Percentiles rank a stretch among this genome's conserved stretches.
These are phyloP conservation scores for Aspergillus niger DNA, from an alignment of 2,329 filamentous ascomycete genomes.

Conservation along the genomic window DNA sequence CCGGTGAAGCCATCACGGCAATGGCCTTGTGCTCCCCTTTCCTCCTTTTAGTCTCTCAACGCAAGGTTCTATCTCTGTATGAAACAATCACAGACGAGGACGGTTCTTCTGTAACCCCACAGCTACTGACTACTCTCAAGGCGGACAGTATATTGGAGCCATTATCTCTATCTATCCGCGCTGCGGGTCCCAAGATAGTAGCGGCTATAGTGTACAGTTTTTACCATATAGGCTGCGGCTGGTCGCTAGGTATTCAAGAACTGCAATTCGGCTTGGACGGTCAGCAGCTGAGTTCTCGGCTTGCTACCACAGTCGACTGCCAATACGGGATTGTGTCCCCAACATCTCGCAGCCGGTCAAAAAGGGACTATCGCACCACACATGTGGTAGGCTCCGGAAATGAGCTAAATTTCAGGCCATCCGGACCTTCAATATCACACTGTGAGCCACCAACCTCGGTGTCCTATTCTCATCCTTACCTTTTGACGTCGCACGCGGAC, in stretches of 20 bases:
- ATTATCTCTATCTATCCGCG: slow-evolving; percentile 79
- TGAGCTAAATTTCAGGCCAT: slow-evolving; percentile 16
- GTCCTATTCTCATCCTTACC: slow-evolving; percentile 79
- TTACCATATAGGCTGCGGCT: slow-evolving; percentile 73
- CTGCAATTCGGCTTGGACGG: slow-evolving; percentile 64
- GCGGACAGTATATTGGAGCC: slow-evolving; percentile 79
- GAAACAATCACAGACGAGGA: slow-evolving; percentile 50
- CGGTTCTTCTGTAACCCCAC: slow-evolving; percentile 26
- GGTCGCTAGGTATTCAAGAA: slow-evolving; percentile 92
- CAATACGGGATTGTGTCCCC: slow-evolving; percentile 34
- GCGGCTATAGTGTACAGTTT: slow-evolving; percentile 86
- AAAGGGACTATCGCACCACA: slow-evolving; percentile 14
- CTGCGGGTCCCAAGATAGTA: slow-evolving; percentile 63
- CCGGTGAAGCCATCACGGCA: slow-evolving; percentile 66
- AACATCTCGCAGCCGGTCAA: slow-evolving; percentile 11
- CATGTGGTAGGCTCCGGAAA: slow-evolving; percentile 28
- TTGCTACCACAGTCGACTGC: slow-evolving; percentile 44
- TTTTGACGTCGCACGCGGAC: slow-evolving; percentile 79
- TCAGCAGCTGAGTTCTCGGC: slow-evolving; percentile 40
- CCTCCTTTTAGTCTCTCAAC: slow-evolving; percentile 73
- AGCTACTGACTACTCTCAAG: slow-evolving; percentile 73
- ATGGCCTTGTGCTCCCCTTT: slow-evolving; percentile 75
- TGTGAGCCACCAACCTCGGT: slow-evolving; percentile 61
- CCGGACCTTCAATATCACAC: slow-evolving; percentile 36
- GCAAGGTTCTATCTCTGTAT: slow-evolving; percentile 76